These are phyloP conservation scores for Ustilago cynodontis DNA, from an alignment of 1,284 basidiomycete genomes.

Conservation along the genomic window DNA sequence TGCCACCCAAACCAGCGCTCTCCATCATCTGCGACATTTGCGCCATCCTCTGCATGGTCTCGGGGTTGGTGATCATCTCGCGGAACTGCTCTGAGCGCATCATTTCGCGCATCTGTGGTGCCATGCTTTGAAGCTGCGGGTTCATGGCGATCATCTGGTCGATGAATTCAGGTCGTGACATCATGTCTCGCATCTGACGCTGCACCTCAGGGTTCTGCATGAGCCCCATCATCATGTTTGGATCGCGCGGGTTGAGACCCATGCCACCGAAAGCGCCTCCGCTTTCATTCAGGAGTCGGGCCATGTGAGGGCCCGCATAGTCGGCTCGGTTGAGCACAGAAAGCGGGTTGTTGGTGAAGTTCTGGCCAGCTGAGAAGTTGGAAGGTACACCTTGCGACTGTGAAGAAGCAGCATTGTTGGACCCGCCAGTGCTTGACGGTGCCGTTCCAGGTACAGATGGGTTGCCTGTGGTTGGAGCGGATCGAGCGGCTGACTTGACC, in stretches of 20 bases:
- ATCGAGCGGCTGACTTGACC: constrained; percentile 62
- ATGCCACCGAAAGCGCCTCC: constrained; percentile 61
- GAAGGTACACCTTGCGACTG: constrained; percentile 63
- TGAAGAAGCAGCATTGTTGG: constrained; percentile 43
- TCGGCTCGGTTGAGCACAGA: constrained; percentile 66
- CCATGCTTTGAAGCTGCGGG: constrained; percentile 64
- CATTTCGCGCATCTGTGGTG: constrained; percentile 64
- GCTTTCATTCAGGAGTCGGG: constrained; percentile 59
- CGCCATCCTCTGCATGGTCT: constrained; percentile 64
- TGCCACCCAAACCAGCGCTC: constrained; percentile 42
- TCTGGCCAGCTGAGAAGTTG: constrained; percentile 66
- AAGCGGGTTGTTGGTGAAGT: constrained; percentile 67
- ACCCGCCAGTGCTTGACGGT: constrained; percentile 18
- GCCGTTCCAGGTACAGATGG: constrained; percentile 42
- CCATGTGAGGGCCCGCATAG: constrained; percentile 68
- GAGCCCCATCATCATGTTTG: constrained; percentile 66
- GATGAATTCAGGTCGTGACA: constrained; percentile 64
- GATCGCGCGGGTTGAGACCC: constrained; percentile 66
- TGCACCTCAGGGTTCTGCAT: constrained; percentile 66
- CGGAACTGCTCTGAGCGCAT: constrained; percentile 65
- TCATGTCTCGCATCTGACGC: constrained; percentile 65
- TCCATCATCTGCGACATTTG: constrained; percentile 61
- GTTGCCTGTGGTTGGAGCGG: constrained; percentile 56
- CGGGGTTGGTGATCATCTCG: constrained; percentile 66
- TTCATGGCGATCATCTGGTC: constrained; percentile 67